phyloP scores from a whole-genome alignment of 208 protist genomes.

The Vickermania ingenoplastis region DNA sequence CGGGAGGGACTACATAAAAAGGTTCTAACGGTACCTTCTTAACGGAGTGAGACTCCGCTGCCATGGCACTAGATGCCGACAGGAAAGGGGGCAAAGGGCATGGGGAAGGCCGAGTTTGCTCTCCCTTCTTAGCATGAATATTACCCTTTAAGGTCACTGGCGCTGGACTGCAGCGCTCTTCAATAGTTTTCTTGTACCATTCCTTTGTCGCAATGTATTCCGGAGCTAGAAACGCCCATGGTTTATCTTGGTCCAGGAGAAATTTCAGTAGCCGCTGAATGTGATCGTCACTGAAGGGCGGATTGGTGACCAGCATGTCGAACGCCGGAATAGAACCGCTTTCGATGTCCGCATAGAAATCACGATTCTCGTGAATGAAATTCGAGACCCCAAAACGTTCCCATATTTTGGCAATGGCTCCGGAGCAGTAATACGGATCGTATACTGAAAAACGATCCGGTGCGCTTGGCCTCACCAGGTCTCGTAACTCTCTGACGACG shows the following conservation, averaged over 20 bases:
- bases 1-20: slow-evolving; percentile 46
- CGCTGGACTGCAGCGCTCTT: slow-evolving; percentile 18
- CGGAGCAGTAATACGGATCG: slow-evolving; percentile 86
- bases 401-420: slow-evolving; percentile 36
- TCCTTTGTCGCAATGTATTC: slow-evolving; percentile 63
- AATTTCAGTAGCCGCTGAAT: slow-evolving; percentile 43
- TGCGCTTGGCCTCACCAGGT: slow-evolving; percentile 33
- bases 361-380: slow-evolving; percentile 83
- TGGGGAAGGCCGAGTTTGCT: not conserved
- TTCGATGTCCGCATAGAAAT: slow-evolving; percentile 68
- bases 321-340: slow-evolving; percentile 35
- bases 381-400: slow-evolving; percentile 30
- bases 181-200: slow-evolving; percentile 37
- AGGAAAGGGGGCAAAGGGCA: slow-evolving; percentile 2
- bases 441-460: slow-evolving; percentile 57
- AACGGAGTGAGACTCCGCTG: not conserved
- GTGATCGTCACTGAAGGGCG: slow-evolving; percentile 74
- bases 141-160: slow-evolving; percentile 19
- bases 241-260: slow-evolving; percentile 19
- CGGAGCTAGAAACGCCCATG: slow-evolving; percentile 61
- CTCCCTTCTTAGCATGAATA: slow-evolving; percentile 5
- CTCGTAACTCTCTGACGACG: slow-evolving; percentile 37
- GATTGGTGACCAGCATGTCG: slow-evolving; percentile 77
- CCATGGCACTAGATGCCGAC: not conserved
- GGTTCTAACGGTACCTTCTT: slow-evolving; percentile 22